Conservation (phyloP, 352 stramenopile genomes). For the Globisporangium polare region DNA sequence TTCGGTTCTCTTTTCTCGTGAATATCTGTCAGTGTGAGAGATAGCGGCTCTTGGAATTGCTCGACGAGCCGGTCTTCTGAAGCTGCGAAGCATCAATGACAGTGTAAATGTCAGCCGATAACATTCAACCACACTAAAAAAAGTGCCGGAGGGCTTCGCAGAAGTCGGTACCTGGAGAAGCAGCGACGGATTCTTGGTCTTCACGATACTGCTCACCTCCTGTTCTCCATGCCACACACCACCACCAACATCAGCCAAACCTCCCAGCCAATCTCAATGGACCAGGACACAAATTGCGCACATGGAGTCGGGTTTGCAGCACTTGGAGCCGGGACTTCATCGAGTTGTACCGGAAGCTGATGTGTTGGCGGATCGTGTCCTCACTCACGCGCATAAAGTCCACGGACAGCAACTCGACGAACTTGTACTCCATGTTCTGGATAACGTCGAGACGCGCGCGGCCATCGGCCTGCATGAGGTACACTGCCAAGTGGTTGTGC, state of each 20-base stretch:
- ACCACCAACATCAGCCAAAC: background rate
- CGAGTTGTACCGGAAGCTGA: conserved; percentile 93
- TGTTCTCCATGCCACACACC: conserved; percentile 15
- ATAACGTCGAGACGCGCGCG: conserved; percentile 92
- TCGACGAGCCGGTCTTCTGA: conserved; percentile 50
- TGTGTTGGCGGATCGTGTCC: conserved; percentile 90
- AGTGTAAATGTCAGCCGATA: background rate
- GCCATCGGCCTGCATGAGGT: conserved; percentile 91
- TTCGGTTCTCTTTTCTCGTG: background rate
- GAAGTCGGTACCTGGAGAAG: conserved; percentile 75
- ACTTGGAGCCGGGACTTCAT: conserved; percentile 91
- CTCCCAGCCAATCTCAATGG: background rate
- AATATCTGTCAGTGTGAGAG: conserved; percentile 45
- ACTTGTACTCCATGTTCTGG: conserved; percentile 97
- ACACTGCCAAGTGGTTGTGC: conserved; percentile 92
- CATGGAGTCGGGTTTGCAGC: conserved; percentile 88
- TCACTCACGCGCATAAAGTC: conserved; percentile 89
- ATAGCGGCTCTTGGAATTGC: conserved; percentile 51
- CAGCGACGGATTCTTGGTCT: conserved; percentile 93
- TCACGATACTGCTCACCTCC: conserved; percentile 94
- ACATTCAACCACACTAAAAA: background rate
- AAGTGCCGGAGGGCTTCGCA: too few relatives aligned
- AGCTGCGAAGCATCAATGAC: conserved; percentile 27
- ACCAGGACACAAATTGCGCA: conserved; percentile 21
- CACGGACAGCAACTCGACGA: conserved; percentile 92